A percentile compares a stretch with the other conserved stretches of the same genome.
phyloP scores from a whole-genome alignment of 2,329 filamentous ascomycete genomes.

The Ascomycota sp. region DNA sequence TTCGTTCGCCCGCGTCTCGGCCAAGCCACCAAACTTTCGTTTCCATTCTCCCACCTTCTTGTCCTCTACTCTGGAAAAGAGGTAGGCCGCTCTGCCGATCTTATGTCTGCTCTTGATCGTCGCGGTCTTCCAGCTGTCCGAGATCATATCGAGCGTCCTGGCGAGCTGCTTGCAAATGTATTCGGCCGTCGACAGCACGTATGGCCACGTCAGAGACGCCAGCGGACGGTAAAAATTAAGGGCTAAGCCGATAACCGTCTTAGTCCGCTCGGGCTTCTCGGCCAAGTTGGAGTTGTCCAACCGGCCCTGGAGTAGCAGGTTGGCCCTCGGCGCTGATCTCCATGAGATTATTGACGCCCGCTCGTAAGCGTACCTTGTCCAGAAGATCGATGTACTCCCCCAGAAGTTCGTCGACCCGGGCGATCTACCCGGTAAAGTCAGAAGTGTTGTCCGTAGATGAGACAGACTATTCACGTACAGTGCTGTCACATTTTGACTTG shows the following conservation, averaged over 20 bases:
- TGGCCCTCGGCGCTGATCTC: slow-evolving; percentile 44
- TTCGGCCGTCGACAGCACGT: slow-evolving; percentile 60
- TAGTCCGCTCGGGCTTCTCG: slow-evolving; percentile 32
- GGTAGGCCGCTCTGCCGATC: slow-evolving; percentile 57
- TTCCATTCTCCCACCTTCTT: slow-evolving; percentile 74
- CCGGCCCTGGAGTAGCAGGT: slow-evolving; percentile 30
- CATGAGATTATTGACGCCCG: slow-evolving; percentile 43
- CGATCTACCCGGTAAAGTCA: slow-evolving; percentile 7
- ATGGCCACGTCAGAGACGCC: slow-evolving; percentile 59
- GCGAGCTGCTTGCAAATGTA: slow-evolving; percentile 60
- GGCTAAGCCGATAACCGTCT: slow-evolving; percentile 50
- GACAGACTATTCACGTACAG: slow-evolving; percentile 40
- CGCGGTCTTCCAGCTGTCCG: slow-evolving; percentile 42
- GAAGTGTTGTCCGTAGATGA: slow-evolving; percentile 37
- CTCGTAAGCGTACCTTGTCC: slow-evolving; percentile 50
- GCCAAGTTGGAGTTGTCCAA: slow-evolving; percentile 33
- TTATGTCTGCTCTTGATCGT: slow-evolving; percentile 53
- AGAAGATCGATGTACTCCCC: slow-evolving; percentile 45
- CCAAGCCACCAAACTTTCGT: slow-evolving; percentile 45
- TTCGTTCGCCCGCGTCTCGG: slow-evolving; percentile 24
- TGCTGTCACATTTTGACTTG: slow-evolving; percentile 52
- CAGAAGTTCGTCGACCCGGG: slow-evolving; percentile 35
- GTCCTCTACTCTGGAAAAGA: slow-evolving; percentile 67
- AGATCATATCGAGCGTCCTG: slow-evolving; percentile 24
- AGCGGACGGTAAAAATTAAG: slow-evolving; percentile 71